Evolutionary conservation across 129 eudicot genomes (phyloP).

Genomic region (Apium graveolens): DNA sequence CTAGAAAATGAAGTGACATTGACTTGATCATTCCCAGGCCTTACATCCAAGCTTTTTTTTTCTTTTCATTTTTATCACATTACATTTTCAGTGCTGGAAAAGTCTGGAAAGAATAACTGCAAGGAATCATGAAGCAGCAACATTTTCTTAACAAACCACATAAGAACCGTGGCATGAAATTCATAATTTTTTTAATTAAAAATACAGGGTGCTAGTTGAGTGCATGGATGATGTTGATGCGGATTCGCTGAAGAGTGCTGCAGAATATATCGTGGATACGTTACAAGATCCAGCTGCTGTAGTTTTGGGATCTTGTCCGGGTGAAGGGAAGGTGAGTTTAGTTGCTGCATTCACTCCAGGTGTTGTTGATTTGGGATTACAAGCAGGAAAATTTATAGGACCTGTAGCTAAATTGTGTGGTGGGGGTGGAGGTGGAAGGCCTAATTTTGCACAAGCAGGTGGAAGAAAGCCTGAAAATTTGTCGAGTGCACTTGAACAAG

Average conservation of each 20-base stretch:
- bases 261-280: constrained; percentile 53
- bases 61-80: neutral
- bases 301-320: constrained; percentile 74
- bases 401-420: constrained; percentile 91
- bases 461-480: constrained; percentile 87
- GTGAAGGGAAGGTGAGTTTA: constrained; percentile 76
- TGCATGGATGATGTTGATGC: constrained; percentile 81
- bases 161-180: neutral
- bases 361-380: constrained; percentile 73
- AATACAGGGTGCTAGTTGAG: constrained; percentile 67
- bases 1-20: neutral
- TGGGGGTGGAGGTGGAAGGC: constrained; percentile 96
- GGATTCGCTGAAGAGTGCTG: constrained; percentile 81
- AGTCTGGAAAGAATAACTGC: neutral
- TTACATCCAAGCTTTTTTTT: neutral
- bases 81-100: neutral
- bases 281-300: constrained; percentile 81
- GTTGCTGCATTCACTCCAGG: constrained; percentile 85
- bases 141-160: neutral
- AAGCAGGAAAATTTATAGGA: constrained; percentile 92
- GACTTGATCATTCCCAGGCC: neutral
- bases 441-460: constrained; percentile 95
- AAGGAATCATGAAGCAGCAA: constrained; percentile 4
- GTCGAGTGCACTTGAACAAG: constrained; percentile 63
- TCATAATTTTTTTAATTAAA: neutral